phyloP scores from a whole-genome alignment of 176 grass and related monocot species.

The Cenchrus fungigraminus region DNA sequence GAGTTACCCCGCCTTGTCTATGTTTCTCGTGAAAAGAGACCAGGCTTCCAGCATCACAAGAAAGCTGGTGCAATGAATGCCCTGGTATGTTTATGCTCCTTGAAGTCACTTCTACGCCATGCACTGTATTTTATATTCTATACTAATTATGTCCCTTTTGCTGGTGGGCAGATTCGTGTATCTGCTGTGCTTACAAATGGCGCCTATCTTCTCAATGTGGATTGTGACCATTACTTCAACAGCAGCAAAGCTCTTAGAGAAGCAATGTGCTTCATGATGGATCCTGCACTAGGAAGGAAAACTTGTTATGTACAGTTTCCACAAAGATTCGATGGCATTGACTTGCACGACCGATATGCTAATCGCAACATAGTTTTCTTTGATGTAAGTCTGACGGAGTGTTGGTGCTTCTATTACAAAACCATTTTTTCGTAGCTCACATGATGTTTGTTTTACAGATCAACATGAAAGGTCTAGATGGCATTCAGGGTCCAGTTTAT shows the following conservation, averaged over 20 bases:
- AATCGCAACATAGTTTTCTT: constrained; percentile 99
- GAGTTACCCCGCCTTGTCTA: constrained; percentile 97
- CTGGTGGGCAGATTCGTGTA: constrained; percentile 82
- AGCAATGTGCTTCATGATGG: constrained; percentile 99
- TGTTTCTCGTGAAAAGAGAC: constrained; percentile 99
- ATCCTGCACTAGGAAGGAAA: constrained; percentile 89
- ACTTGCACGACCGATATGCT: constrained; percentile 97
- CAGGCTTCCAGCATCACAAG: constrained; percentile 99
- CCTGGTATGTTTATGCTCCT: constrained; percentile 58
- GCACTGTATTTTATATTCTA: constrained; percentile 14
- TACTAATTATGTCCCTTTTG: constrained; percentile 36
- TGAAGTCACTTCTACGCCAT: constrained; percentile 11
- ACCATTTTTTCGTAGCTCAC: constrained; percentile 23
- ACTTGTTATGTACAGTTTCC: constrained; percentile 99
- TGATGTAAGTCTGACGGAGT: constrained; percentile 69
- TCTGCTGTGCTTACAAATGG: constrained; percentile 99
- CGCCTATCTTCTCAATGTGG: constrained; percentile 99
- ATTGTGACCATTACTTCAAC: constrained; percentile 99
- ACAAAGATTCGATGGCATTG: constrained; percentile 99
- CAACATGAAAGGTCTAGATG: constrained; percentile 99
- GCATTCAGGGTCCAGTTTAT: constrained; percentile 96
- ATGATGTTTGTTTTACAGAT: constrained; percentile 69
- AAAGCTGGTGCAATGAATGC: constrained; percentile 99
- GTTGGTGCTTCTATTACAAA: neutral
- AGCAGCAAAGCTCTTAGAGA: constrained; percentile 99